Base-by-base conservation (phyloP, 768 basidiomycete species). In the Mycena kentingensis region DNA sequence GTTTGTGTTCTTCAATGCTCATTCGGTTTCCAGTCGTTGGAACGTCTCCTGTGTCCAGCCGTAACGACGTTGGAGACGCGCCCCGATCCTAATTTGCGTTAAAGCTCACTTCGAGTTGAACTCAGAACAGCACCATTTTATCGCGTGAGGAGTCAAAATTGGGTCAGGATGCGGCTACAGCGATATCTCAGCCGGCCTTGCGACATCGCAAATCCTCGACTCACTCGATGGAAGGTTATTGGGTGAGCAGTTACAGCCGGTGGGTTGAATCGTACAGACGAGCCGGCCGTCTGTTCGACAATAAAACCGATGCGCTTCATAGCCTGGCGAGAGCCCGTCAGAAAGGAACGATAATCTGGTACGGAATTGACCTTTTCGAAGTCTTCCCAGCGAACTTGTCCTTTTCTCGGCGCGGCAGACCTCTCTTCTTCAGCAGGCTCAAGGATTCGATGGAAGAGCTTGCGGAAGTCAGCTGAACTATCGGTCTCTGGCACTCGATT, bases 151-250 rank as follows among this genome's bases (percentile, higher is more conserved):
- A 2, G 51, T 38, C 18, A 52, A 19, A 1, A 39, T 7, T 4
- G 51, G 31, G 19, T 52, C 44, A 0, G 51, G 51, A n/a, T 52
- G 51, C 1, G 51, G 44, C 43, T 52, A 28, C n/a, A 2, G 12
- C n/a, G 28, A 16, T 2, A 28, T 10, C 6, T 39, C 15, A 27
- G n/a, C 22, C 19, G 5, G 5, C 25, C 5, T 10, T 4, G 12
- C 34, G 3, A 7, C 11, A 27, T 13, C 15, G 35, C 3, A 34
- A 35, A 21, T 25, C 2, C 2, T 46, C 52, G 19, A 18, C n/a
- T n/a, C n/a, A 54, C 52, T 6, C 52, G 52, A n/a, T 54, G 52
- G n/a, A 54, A 54, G 10, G 52, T 54, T 11, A 54, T 54, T 3
- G 52, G 39, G 2, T 46, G 52, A 3, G 52, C 52, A 25, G 11